A percentile compares a stretch with the other conserved stretches of the same genome.
These are phyloP conservation scores for Aureobasidium sp. DNA, from an alignment of 2,329 filamentous ascomycete species.

Conservation along the genomic window DNA sequence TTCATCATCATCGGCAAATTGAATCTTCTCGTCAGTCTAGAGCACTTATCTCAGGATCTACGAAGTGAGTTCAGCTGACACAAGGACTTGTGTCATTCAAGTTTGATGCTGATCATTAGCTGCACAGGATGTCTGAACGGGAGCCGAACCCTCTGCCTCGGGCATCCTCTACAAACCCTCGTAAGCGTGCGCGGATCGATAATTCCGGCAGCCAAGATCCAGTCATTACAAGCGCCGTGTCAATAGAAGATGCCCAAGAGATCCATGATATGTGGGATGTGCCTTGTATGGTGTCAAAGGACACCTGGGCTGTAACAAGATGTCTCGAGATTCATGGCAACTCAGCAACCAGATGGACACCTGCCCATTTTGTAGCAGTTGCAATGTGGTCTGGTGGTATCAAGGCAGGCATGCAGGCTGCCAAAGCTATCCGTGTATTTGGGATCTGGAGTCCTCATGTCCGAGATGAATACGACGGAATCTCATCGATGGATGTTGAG, in stretches of 20 bases:
- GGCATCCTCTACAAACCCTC: not conserved
- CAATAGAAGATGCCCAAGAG: not conserved
- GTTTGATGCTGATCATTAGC: not conserved
- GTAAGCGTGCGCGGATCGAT: not conserved
- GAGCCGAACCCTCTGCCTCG: not conserved
- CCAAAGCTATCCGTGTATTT: not conserved
- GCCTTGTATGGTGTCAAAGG: not conserved
- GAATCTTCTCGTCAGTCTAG: not conserved
- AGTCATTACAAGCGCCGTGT: not conserved
- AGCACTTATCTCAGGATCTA: not conserved
- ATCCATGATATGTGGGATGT: not conserved
- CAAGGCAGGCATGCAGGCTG: not conserved
- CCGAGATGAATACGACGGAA: not conserved
- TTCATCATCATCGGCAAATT: too few species aligned
- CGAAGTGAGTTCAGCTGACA: not conserved
- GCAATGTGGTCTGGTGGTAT: not conserved
- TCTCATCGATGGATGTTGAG: not conserved
- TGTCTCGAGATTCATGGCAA: not conserved
- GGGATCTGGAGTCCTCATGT: not conserved
- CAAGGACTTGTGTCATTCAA: not conserved
- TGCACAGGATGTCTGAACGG: not conserved
- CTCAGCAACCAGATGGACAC: not conserved
- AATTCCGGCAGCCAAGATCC: not conserved
- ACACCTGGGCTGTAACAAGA: not conserved
- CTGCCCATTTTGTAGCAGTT: not conserved